A percentile compares a stretch with the other conserved stretches of the same genome.
phyloP scores from a whole-genome alignment of 768 basidiomycete genomes.

The Mycena leptocephala region DNA sequence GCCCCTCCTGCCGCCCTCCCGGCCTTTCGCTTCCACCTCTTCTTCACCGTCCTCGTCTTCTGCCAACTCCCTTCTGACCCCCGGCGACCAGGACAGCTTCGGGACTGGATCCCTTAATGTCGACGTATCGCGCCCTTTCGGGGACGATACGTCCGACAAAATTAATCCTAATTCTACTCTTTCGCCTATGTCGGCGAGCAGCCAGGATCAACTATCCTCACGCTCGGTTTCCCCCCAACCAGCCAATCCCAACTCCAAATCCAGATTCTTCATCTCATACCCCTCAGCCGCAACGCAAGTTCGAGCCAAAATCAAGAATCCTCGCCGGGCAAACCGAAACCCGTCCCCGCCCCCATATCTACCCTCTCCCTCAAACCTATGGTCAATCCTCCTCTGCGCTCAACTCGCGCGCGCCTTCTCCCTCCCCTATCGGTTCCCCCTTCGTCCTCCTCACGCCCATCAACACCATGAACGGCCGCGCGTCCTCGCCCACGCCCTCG shows the following conservation, averaged over 20 bases:
- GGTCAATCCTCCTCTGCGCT: neutral
- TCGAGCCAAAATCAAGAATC: neutral
- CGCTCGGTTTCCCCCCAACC: constrained; percentile 1
- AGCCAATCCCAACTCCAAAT: constrained; percentile 2
- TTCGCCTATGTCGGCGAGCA: neutral
- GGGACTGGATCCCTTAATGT: constrained; percentile 7
- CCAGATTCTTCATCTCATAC: constrained; percentile 22
- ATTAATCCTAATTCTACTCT: neutral
- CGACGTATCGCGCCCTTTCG: neutral
- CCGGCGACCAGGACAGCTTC: constrained; percentile 27
- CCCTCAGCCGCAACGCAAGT: constrained; percentile 1
- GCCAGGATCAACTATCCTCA: neutral
- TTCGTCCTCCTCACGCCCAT: constrained; percentile 42
- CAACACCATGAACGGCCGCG: constrained; percentile 14
- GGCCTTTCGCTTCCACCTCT: constrained; percentile 11
- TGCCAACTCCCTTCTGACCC: constrained; percentile 28
- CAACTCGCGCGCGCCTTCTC: constrained; percentile 34
- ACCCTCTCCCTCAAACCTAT: neutral
- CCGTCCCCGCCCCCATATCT: constrained; percentile 24
- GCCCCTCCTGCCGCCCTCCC: constrained; percentile 27
- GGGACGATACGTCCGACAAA: neutral
- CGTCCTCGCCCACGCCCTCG: constrained; percentile 33
- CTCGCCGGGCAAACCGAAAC: neutral
- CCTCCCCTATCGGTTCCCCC: constrained; percentile 38
- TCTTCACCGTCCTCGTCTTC: constrained; percentile 35